Evolutionary conservation across 495 filamentous ascomycete species (phyloP).

Genomic region (Apiosordaria backusii): DNA sequence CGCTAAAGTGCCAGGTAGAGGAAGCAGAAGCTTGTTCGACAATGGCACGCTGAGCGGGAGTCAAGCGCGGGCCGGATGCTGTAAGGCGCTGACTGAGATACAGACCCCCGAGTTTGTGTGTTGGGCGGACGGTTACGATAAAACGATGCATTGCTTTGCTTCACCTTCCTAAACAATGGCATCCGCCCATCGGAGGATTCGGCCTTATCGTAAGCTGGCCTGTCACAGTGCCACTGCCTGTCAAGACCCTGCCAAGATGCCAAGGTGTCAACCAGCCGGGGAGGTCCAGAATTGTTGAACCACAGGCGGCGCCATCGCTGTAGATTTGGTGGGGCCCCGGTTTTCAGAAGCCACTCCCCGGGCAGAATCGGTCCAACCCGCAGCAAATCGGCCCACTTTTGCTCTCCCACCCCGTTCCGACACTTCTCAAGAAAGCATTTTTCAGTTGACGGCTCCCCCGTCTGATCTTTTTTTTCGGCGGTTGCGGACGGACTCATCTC

Average conservation of each 20-base stretch:
- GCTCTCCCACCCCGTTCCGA: background rate
- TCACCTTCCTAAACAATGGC: background rate
- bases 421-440: constrained; percentile 4
- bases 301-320: background rate
- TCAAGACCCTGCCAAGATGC: background rate
- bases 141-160: background rate
- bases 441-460: constrained; percentile 13
- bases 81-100: background rate
- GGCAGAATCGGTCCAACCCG: constrained; percentile 19
- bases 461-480: background rate
- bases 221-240: background rate
- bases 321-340: constrained; percentile 18
- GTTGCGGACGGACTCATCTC: background rate
- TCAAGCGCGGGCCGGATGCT: constrained; percentile 5
- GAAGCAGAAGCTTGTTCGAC: constrained; percentile 1
- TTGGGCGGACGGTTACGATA: background rate
- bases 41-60: constrained; percentile 7
- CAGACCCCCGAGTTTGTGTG: background rate
- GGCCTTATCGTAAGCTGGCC: background rate
- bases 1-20: constrained; percentile 6
- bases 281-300: constrained; percentile 14
- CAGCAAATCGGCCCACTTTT: constrained; percentile 26
- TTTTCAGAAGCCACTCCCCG: background rate
- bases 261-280: background rate
- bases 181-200: background rate